These are phyloP conservation scores for Beauveria sp. DNA, from an alignment of 2,329 filamentous ascomycete genomes.

Conservation along the genomic window DNA sequence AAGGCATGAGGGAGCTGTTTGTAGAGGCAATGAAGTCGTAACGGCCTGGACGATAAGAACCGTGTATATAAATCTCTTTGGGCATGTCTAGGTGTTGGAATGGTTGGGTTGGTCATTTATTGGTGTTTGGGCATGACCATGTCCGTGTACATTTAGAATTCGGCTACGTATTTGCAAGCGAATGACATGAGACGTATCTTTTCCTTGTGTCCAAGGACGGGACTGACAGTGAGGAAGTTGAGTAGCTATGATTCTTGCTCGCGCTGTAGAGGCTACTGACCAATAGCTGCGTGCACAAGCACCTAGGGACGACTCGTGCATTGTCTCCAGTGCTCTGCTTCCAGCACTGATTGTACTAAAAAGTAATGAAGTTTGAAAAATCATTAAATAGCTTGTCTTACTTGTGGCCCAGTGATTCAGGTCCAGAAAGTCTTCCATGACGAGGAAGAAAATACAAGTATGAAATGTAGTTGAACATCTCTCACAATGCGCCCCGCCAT, in stretches of 20 bases:
- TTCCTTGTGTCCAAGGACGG: not conserved
- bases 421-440: not conserved
- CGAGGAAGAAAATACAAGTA: not conserved
- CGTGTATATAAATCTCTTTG: not conserved
- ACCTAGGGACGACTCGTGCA: too few species aligned
- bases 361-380: too few species aligned
- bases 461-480: not conserved
- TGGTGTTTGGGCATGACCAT: not conserved
- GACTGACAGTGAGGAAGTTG: not conserved
- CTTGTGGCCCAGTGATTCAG: too few species aligned
- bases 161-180: not conserved
- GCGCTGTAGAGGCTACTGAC: not conserved
- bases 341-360: too few species aligned
- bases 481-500: not conserved
- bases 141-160: not conserved
- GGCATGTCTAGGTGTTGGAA: not conserved
- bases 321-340: too few species aligned
- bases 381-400: too few species aligned
- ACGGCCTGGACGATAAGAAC: not conserved
- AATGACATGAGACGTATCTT: not conserved
- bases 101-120: not conserved
- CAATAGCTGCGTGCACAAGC: too few species aligned
- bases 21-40: slow-evolving; percentile 54
- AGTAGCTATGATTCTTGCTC: not conserved
- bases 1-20: slow-evolving; percentile 77